Evolutionary conservation across 306 rosid genomes (phyloP), one percentile per base, ranked within the genome.

Genomic region (Cicer pinnatifidum): DNA sequence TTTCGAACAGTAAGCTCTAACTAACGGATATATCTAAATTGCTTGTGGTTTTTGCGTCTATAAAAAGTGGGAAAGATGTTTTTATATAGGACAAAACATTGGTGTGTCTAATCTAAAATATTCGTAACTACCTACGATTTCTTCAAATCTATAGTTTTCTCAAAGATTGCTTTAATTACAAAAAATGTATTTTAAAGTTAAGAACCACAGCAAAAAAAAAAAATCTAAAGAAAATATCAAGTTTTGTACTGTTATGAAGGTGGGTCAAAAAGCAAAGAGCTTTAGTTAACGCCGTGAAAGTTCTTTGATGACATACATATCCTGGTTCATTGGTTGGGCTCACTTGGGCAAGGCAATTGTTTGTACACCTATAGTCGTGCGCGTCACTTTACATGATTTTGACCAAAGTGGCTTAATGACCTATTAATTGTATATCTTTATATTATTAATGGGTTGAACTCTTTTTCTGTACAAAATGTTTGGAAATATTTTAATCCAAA

Each of bases 401-500:
- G 28, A 74, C 53, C 6, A 39, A 15, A 63, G 17, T 46, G 8
- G 45, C 28, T 9, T 6, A 4, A 41, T 44, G 57, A 57, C 68
- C 65, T 54, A 17, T 39, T 4, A 19, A 39, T 4, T 40, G 8
- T 12, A 20, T 43, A 40, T 28, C 35, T 28, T 28, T 28, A 28
- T 28, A 28, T 11, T 60, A 61, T 48, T 38, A 62, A 40, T 62
- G 78, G 70, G 47, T 40, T 51, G 16, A 63, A 64, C 60, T 63
- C 63, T 8, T 9, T 9, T 50, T 20, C 23, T 52, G 15, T 6
- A 38, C 6, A 38, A 47, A 12, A 28, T 62, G 33, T 45, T 59
- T 9, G 62, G 6, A 28, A 73, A 59, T 0, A 28, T 28, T 28
- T 38, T 19, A n/a, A 9, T 5, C 53, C 56, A 11, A 19, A 11